Percentiles rank a stretch among this genome's conserved stretches.
phyloP scores from a whole-genome alignment of 305 asterid species.

The Fraxinus velutina region DNA sequence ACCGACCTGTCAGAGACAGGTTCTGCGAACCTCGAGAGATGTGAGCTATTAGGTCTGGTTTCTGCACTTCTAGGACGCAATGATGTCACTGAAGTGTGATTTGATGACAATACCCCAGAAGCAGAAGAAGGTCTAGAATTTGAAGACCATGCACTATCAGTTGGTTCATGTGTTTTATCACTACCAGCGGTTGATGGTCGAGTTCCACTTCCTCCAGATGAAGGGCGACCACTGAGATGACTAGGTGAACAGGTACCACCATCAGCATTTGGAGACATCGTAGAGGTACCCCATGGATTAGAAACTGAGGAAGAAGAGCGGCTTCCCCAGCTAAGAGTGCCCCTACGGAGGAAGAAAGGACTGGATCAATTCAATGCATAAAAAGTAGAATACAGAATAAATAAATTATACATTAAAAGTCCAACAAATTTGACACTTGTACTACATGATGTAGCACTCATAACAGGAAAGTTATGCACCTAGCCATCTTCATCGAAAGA shows the following conservation, averaged over 20 bases:
- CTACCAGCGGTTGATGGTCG: slow-evolving; percentile 94
- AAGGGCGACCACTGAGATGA: slow-evolving; percentile 77
- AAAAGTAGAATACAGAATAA: slow-evolving; percentile 2
- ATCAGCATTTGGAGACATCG: slow-evolving; percentile 71
- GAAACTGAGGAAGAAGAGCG: slow-evolving; percentile 77
- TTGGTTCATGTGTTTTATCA: slow-evolving; percentile 66
- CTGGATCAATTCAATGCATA: slow-evolving; percentile 25
- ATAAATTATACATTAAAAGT: background rate
- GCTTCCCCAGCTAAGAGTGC: slow-evolving; percentile 91
- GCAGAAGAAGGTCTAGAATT: slow-evolving; percentile 95
- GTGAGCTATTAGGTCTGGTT: slow-evolving; percentile 88
- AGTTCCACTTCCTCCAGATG: slow-evolving; percentile 93
- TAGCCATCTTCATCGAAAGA: background rate
- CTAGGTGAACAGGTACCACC: slow-evolving; percentile 69
- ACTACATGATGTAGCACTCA: background rate
- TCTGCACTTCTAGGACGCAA: slow-evolving; percentile 93
- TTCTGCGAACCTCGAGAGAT: slow-evolving; percentile 87
- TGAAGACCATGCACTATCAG: slow-evolving; percentile 66
- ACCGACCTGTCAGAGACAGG: slow-evolving; percentile 52
- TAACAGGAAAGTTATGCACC: background rate
- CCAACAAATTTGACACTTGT: background rate
- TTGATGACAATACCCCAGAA: slow-evolving; percentile 76
- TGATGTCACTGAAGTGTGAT: slow-evolving; percentile 59
- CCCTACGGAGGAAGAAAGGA: slow-evolving; percentile 48
- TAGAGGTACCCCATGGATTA: slow-evolving; percentile 79